phyloP scores from a whole-genome alignment of 192 early-diverging fungal genomes.

The Fimicolochytrium jonesii region DNA sequence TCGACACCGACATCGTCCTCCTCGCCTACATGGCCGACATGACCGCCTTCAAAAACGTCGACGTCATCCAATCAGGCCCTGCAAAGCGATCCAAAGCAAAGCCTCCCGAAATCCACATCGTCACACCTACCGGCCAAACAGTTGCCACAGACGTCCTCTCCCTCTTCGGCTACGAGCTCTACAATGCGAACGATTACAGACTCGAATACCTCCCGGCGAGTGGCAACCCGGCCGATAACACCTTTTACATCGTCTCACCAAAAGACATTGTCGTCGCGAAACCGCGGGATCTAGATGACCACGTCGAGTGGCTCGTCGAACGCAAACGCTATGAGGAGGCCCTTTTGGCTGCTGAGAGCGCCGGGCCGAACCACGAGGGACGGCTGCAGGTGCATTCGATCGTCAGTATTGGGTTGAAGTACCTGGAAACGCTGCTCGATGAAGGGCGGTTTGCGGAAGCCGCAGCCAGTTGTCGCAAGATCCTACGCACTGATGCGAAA shows the following conservation, averaged over 20 bases:
- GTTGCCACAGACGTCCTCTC: constrained; percentile 84
- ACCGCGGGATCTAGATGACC: constrained; percentile 86
- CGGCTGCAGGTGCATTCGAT: constrained; percentile 45
- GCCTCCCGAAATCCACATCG: constrained; percentile 88
- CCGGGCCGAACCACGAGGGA: constrained; percentile 39
- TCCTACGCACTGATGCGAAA: constrained; percentile 62
- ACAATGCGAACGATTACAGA: constrained; percentile 92
- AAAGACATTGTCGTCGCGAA: constrained; percentile 89
- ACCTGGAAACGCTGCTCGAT: constrained; percentile 70
- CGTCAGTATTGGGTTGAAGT: constrained; percentile 77
- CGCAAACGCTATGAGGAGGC: constrained; percentile 77
- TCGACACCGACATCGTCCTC: constrained; percentile 64
- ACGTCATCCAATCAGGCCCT: constrained; percentile 31
- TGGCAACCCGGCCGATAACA: constrained; percentile 54
- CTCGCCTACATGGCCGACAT: constrained; percentile 64
- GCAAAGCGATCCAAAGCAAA: constrained; percentile 35
- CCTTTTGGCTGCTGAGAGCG: constrained; percentile 57
- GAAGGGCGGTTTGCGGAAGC: constrained; percentile 62
- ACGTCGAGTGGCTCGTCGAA: constrained; percentile 90
- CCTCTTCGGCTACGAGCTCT: constrained; percentile 78
- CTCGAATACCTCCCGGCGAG: constrained; percentile 43
- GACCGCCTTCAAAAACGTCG: constrained; percentile 51
- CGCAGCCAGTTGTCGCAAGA: constrained; percentile 66
- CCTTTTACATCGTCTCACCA: constrained; percentile 90
- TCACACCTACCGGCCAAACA: constrained; percentile 74